A percentile compares a stretch with the other conserved stretches of the same genome.
Conservation (phyloP, 352 stramenopile genomes). For the Phytophthora sp. region DNA sequence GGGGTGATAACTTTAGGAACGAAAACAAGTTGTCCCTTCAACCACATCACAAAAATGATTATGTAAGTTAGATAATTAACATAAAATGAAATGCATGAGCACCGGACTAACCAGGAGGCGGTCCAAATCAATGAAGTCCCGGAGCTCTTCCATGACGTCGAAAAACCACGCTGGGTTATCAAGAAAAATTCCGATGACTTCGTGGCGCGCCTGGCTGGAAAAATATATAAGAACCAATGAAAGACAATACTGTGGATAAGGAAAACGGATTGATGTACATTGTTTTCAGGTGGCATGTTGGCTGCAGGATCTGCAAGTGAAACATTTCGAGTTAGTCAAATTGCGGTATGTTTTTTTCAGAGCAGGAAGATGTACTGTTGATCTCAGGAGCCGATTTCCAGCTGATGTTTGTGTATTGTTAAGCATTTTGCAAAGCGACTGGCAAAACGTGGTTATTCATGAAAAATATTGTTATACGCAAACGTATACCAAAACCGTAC, state of each 20-base stretch:
- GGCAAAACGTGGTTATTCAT: too few relatives aligned
- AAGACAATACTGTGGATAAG: not conserved
- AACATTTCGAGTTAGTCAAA: not conserved
- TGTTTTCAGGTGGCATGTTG: conserved; percentile 77
- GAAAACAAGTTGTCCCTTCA: conserved; percentile 77
- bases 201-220: conserved; percentile 68
- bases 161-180: conserved; percentile 87
- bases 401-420: conserved; percentile 82
- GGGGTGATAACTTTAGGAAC: conserved; percentile 81
- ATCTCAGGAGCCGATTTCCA: conserved; percentile 77
- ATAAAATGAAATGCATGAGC: not conserved
- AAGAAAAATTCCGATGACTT: conserved; percentile 74
- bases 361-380: conserved; percentile 48
- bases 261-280: conserved; percentile 48
- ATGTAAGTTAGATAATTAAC: not conserved
- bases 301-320: conserved; percentile 72
- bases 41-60: not conserved
- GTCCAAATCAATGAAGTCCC: conserved; percentile 78
- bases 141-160: conserved; percentile 74
- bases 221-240: not conserved
- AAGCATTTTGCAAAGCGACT: conserved; percentile 82
- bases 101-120: conserved; percentile 58
- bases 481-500: conserved; percentile 45
- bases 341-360: not conserved
- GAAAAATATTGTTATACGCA: too few relatives aligned